These are phyloP conservation scores for Penicillium pancosmium DNA, from an alignment of 495 filamentous ascomycete genomes.

Conservation along the genomic window DNA sequence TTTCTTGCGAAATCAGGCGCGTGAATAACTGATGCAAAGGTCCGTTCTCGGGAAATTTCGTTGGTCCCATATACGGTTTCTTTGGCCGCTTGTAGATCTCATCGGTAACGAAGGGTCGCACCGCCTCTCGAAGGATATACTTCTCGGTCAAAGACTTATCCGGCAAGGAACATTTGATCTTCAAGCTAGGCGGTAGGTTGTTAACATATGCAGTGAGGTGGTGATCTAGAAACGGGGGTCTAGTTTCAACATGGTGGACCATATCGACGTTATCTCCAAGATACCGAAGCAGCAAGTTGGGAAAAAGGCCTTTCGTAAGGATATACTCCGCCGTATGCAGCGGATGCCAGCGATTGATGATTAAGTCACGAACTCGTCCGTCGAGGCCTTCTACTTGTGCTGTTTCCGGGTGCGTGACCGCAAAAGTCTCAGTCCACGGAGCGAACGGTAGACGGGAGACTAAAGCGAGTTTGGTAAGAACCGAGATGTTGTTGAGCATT, in stretches of 20 bases:
- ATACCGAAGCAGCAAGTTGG: conserved; percentile 47
- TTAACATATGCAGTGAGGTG: conserved; percentile 52
- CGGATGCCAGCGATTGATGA: conserved; percentile 51
- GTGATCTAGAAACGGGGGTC: conserved; percentile 56
- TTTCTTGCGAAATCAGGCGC: conserved; percentile 38
- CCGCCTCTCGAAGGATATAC: conserved; percentile 53
- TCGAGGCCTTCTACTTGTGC: conserved; percentile 24
- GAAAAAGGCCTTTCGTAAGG: conserved; percentile 40
- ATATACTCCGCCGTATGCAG: conserved; percentile 51
- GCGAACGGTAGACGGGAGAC: conserved; percentile 11
- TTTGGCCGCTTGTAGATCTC: conserved; percentile 52
- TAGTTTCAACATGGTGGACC: conserved; percentile 50
- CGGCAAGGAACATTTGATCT: conserved; percentile 32
- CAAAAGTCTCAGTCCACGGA: conserved; percentile 10
- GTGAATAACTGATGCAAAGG: conserved; percentile 39
- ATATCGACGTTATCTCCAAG: conserved; percentile 56
- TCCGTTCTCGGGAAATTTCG: conserved; percentile 30
- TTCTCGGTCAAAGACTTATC: conserved; percentile 34
- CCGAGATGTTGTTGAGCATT: background rate
- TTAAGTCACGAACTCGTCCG: conserved; percentile 22
- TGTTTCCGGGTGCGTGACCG: background rate
- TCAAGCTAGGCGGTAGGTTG: conserved; percentile 48
- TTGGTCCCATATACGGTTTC: conserved; percentile 46
- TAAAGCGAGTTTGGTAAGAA: conserved; percentile 1
- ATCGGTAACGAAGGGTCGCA: conserved; percentile 50